phyloP scores from a whole-genome alignment of 345 rosid genomes.

The Camelina neglecta region DNA sequence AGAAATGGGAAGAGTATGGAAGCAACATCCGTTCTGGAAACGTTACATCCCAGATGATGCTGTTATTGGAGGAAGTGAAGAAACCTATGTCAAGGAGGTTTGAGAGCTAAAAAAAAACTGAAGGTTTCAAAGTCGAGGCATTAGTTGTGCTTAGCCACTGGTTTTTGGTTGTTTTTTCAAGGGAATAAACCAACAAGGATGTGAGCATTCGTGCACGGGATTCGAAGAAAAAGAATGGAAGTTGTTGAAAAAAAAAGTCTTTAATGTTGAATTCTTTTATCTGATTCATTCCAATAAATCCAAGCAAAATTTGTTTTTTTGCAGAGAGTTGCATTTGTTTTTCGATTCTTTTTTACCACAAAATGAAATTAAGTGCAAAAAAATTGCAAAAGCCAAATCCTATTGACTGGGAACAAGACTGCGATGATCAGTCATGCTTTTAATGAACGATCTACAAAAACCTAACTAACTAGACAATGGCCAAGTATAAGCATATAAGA shows the following conservation, averaged over 20 bases:
- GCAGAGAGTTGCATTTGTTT: neutral
- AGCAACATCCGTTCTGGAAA: conserved; percentile 48
- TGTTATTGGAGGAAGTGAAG: conserved; percentile 39
- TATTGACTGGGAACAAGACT: neutral
- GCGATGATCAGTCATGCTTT: conserved; percentile 23
- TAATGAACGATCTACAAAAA: neutral
- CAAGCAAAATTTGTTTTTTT: conserved; percentile 22
- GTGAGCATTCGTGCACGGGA: conserved; percentile 8
- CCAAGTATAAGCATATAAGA: conserved; percentile 8
- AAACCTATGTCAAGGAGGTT: conserved; percentile 42
- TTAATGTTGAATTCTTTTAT: conserved; percentile 36
- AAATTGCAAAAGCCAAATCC: neutral
- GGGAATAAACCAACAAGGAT: conserved; percentile 35
- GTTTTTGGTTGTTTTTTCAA: conserved; percentile 31
- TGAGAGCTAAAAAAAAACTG: conserved; percentile 1
- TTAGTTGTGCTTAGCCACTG: conserved; percentile 13
- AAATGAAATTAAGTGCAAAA: conserved; percentile 7
- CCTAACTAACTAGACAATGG: conserved; percentile 9
- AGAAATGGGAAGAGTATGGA: conserved; percentile 54
- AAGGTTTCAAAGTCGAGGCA: conserved; percentile 13
- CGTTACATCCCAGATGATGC: conserved; percentile 43
- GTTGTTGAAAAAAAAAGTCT: conserved; percentile 22
- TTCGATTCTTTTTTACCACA: neutral
- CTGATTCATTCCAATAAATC: conserved; percentile 40
- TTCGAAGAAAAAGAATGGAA: conserved; percentile 28